Evolutionary conservation across 768 basidiomycete species (phyloP).

Genomic region (Mycena haematopus): DNA sequence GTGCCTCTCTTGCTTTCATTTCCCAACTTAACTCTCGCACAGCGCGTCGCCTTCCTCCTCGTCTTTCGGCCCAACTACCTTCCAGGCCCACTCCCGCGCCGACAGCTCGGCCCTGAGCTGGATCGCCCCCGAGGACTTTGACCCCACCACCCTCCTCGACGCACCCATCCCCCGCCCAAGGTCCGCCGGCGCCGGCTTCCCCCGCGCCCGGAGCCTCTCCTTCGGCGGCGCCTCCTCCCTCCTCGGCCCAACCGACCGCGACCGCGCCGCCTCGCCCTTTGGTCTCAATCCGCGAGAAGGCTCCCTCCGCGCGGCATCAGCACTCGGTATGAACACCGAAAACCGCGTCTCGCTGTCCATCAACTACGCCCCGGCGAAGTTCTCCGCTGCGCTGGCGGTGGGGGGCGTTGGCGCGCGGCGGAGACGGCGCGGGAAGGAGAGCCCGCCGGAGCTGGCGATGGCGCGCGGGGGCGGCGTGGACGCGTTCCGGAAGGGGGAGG

Average conservation of each 20-base stretch:
- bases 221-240: background rate
- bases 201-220: slow-evolving; percentile 1
- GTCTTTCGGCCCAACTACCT: background rate
- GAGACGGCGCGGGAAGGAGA: too few species aligned
- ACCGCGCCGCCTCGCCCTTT: background rate
- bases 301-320: background rate
- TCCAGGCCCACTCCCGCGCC: background rate
- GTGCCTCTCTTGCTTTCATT: too few species aligned
- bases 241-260: background rate
- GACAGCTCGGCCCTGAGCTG: slow-evolving; percentile 14
- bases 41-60: slow-evolving; percentile 9
- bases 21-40: too few species aligned
- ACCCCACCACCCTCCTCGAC: slow-evolving; percentile 8
- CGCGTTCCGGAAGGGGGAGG: slow-evolving; percentile 22
- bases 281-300: slow-evolving; percentile 1
- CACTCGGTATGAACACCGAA: too few species aligned
- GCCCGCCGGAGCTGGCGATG: slow-evolving; percentile 6
- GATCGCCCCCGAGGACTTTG: slow-evolving; percentile 25
- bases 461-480: slow-evolving; percentile 23
- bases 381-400: too few species aligned
- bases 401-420: too few species aligned
- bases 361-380: too few species aligned
- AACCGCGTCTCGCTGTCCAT: too few species aligned
- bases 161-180: slow-evolving; percentile 19
- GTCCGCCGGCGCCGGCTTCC: background rate